Evolutionary conservation across 2,329 filamentous ascomycete species (phyloP).

Genomic region (Colletotrichum lupini): DNA sequence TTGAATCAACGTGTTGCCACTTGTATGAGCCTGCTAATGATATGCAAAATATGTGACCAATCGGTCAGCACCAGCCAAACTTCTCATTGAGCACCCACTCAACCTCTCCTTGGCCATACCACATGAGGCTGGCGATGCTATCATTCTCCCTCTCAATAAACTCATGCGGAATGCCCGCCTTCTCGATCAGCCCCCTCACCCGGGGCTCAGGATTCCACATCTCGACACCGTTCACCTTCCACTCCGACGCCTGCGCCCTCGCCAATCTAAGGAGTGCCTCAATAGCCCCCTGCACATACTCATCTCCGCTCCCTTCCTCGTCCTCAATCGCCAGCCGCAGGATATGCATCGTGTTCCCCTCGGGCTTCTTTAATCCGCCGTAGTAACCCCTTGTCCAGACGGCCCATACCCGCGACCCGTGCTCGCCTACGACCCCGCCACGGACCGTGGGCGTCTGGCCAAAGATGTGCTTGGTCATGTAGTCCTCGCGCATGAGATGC

Average conservation of each 20-base stretch:
- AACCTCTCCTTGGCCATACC: slow-evolving; percentile 72
- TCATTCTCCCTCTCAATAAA: slow-evolving; percentile 69
- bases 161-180: slow-evolving; percentile 59
- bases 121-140: slow-evolving; percentile 78
- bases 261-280: slow-evolving; percentile 74
- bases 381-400: slow-evolving; percentile 78
- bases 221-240: slow-evolving; percentile 77
- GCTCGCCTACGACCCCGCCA: slow-evolving; percentile 72
- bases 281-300: slow-evolving; percentile 64
- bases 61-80: slow-evolving; percentile 76
- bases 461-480: slow-evolving; percentile 74
- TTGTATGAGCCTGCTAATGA: background rate
- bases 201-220: slow-evolving; percentile 83
- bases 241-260: slow-evolving; percentile 75
- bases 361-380: slow-evolving; percentile 60
- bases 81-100: slow-evolving; percentile 84
- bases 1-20: slow-evolving; percentile 6
- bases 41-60: background rate
- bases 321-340: slow-evolving; percentile 76
- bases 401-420: slow-evolving; percentile 74
- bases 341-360: slow-evolving; percentile 76
- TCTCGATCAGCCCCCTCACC: slow-evolving; percentile 58
- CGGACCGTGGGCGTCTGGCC: slow-evolving; percentile 67
- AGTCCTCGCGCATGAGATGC: slow-evolving; percentile 86
- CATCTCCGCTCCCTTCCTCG: slow-evolving; percentile 49